Percentiles rank a stretch among this genome's conserved stretches.
phyloP scores from a whole-genome alignment of 2,329 filamentous ascomycete genomes.

The Talaromyces sp. region DNA sequence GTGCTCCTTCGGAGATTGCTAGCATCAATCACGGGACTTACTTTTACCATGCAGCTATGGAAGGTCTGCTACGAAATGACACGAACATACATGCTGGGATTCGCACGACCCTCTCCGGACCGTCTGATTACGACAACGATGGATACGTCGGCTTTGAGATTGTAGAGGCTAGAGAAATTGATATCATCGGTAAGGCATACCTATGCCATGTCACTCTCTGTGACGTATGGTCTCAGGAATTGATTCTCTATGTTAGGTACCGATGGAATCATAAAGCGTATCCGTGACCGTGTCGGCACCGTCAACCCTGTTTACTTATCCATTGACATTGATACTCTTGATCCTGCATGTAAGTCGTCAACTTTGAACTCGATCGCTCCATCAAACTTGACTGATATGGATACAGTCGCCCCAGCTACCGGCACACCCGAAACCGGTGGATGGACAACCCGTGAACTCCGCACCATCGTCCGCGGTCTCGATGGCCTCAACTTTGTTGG shows the following conservation, averaged over 20 bases:
- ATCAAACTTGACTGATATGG: not conserved
- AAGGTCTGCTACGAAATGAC: constrained; percentile 75
- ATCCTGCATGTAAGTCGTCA: constrained; percentile 65
- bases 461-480: constrained; percentile 58
- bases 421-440: constrained; percentile 61
- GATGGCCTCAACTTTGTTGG: constrained; percentile 56
- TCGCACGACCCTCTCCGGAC: constrained; percentile 73
- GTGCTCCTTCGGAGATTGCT: constrained; percentile 70
- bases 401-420: constrained; percentile 44
- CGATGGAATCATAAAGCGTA: constrained; percentile 73
- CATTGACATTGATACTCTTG: constrained; percentile 83
- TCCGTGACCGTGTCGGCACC: constrained; percentile 65
- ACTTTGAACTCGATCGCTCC: too few relatives aligned
- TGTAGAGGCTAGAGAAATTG: constrained; percentile 69
- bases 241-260: constrained; percentile 37
- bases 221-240: too few relatives aligned
- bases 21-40: constrained; percentile 84
- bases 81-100: constrained; percentile 86
- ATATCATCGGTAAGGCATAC: constrained; percentile 49
- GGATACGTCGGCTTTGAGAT: constrained; percentile 82
- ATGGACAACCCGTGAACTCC: constrained; percentile 58
- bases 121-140: constrained; percentile 79
- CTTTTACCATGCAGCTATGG: constrained; percentile 76
- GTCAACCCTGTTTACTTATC: constrained; percentile 73
- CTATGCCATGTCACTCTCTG: too few relatives aligned